These are phyloP conservation scores for Samsoniella hepiali DNA, from an alignment of 2,329 filamentous ascomycete genomes.

Conservation along the genomic window DNA sequence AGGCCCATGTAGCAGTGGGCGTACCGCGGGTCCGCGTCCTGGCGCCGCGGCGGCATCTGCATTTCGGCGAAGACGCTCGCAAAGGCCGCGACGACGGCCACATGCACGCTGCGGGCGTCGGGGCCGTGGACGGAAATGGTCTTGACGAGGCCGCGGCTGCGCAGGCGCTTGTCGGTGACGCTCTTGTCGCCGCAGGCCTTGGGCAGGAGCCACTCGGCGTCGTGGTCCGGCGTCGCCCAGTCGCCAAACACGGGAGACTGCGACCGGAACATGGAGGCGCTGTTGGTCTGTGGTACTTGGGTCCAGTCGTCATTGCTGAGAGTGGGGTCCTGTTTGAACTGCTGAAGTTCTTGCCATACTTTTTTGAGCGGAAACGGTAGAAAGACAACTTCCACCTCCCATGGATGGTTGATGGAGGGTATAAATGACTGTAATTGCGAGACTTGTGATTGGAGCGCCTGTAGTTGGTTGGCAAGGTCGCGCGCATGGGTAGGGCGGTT, in stretches of 20 bases:
- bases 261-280: conserved; percentile 40
- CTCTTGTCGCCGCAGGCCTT: conserved; percentile 64
- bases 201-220: conserved; percentile 62
- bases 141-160: conserved; percentile 68
- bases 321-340: conserved; percentile 43
- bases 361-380: conserved; percentile 64
- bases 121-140: conserved; percentile 58
- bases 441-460: conserved; percentile 49
- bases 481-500: conserved; percentile 40
- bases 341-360: conserved; percentile 50
- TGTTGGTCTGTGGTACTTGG: conserved; percentile 49
- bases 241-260: conserved; percentile 47
- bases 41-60: conserved; percentile 32
- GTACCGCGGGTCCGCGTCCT: conserved; percentile 29
- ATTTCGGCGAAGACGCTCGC: conserved; percentile 50
- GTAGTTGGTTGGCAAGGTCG: conserved; percentile 50
- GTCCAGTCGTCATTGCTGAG: conserved; percentile 51
- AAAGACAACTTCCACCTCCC: conserved; percentile 74
- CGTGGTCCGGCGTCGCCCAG: conserved; percentile 43
- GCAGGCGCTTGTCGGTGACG: conserved; percentile 66
- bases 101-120: conserved; percentile 65
- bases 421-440: conserved; percentile 56
- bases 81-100: conserved; percentile 62
- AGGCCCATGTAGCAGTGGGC: conserved; percentile 58
- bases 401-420: conserved; percentile 62